Conservation (phyloP, 164 flowering plant species). For the Vitis amurensis region DNA sequence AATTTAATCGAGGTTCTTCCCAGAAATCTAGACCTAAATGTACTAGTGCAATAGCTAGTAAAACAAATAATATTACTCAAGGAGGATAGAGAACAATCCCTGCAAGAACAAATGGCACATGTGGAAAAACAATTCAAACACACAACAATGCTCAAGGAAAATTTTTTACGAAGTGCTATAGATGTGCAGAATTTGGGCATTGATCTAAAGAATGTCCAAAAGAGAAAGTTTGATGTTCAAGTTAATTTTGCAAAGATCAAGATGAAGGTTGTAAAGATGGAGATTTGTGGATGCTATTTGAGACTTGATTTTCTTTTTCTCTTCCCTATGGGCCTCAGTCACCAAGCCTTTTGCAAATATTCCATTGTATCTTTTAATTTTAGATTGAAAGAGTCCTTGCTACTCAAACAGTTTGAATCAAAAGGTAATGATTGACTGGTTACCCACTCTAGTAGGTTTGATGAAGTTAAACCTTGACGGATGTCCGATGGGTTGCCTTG, state of each 20-base stretch:
- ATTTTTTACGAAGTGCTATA: not conserved
- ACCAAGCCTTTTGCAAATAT: no score
- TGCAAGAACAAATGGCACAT: not conserved
- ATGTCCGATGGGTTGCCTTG: no score
- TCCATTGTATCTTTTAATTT: no score
- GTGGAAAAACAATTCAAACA: not conserved
- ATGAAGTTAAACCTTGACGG: no score
- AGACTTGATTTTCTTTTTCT: no score
- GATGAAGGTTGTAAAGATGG: not conserved
- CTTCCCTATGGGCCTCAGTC: no score
- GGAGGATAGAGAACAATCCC: not conserved
- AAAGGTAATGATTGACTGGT: no score
- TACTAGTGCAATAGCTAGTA: not conserved
- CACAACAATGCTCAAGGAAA: not conserved
- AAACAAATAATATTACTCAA: not conserved
- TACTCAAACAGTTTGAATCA: no score
- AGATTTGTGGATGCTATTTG: no score
- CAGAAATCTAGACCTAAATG: not conserved
- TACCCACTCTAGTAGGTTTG: no score
- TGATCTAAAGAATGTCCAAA: not conserved
- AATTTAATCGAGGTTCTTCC: not conserved
- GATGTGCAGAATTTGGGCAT: not conserved
- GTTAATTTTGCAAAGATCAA: not conserved
- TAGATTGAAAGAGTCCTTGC: no score
- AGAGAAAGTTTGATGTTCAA: not conserved